Evolutionary conservation across 2,329 filamentous ascomycete species (phyloP), one percentile per base, ranked within the genome.

Genomic region (Diaporthe sp.): DNA sequence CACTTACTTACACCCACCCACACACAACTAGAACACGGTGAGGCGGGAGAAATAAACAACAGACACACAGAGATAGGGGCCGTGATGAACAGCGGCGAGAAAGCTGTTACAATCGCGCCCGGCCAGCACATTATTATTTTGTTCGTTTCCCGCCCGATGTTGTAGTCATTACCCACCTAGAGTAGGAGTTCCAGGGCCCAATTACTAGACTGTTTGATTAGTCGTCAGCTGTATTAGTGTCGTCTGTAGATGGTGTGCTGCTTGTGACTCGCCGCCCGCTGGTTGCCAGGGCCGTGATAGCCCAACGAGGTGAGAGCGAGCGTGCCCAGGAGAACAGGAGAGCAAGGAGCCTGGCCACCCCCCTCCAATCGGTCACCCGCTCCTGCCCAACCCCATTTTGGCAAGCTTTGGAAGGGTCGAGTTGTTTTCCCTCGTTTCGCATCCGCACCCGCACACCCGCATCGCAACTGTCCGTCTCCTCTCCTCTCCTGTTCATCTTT

Each of bases 341-440:
- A 42, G 44, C 47, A 53, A 68, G 65, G 65, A 39, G 57, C 39
- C 58, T 31, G 51, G 42, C 31, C 17, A 17, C 7, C 44, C 31
- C 57, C 39, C 47, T 53, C 47, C 58, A 51, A 53, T 20, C 25
- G 37, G 47, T 44, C 71, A 55, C n/a, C 31, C 20, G 47, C 71
- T 42, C 58, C 51, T 42, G 34, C 58, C 39, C 71, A 55, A 61
- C 58, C 49, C 44, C 28, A 44, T 44, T 73, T 39, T 65, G 47
- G 60, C 37, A 65, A 65, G 71, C 44, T 28, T 73, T 63, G 13
- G 65, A 20, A 53, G 47, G 44, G 71, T 73, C 71, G 44, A 63
- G 58, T 75, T 77, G 76, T 77, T 77, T 77, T 77, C 73, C 63
- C 75, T 76, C 60, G 75, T 76, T 76, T 76, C 75, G 67, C 75